Evolutionary conservation across 441 rosid genomes (phyloP).

Genomic region (Populus hybrid): DNA sequence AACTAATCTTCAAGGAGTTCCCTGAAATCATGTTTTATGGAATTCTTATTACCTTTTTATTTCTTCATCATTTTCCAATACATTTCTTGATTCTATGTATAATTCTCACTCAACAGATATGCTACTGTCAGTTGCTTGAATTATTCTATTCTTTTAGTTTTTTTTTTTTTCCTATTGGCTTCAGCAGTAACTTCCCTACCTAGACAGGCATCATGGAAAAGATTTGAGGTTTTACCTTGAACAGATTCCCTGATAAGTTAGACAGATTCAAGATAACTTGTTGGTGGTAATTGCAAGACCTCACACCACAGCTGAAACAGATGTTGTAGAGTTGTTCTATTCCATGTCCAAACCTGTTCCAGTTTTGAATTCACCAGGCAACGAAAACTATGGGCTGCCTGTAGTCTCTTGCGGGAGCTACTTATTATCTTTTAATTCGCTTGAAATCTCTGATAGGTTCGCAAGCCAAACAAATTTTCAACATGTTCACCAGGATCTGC

Average conservation of each 20-base stretch:
- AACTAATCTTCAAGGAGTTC: not conserved
- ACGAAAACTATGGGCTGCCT: slow-evolving; percentile 22
- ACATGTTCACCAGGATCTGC: no score
- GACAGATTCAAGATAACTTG: slow-evolving; percentile 41
- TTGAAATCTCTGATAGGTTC: slow-evolving; percentile 15
- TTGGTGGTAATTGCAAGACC: slow-evolving; percentile 30
- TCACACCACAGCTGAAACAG: slow-evolving; percentile 18
- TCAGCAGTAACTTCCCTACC: not conserved
- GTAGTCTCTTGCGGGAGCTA: slow-evolving; percentile 14
- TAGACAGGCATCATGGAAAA: slow-evolving; percentile 48
- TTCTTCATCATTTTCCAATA: no score
- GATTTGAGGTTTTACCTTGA: slow-evolving; percentile 42
- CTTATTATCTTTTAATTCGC: slow-evolving; percentile 7
- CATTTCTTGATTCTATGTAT: not conserved
- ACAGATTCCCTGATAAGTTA: slow-evolving; percentile 53
- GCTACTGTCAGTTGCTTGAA: not conserved
- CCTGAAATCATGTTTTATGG: not conserved
- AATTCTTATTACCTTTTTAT: not conserved
- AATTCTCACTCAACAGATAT: not conserved
- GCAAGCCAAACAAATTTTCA: no score
- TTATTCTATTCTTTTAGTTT: not conserved
- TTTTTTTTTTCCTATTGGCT: not conserved
- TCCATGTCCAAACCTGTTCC: slow-evolving; percentile 40
- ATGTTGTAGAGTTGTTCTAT: slow-evolving; percentile 22
- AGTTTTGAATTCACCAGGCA: slow-evolving; percentile 9